Evolutionary conservation across 306 rosid genomes (phyloP), one percentile per base, ranked within the genome.

Genomic region (Casuarina cunninghamiana): DNA sequence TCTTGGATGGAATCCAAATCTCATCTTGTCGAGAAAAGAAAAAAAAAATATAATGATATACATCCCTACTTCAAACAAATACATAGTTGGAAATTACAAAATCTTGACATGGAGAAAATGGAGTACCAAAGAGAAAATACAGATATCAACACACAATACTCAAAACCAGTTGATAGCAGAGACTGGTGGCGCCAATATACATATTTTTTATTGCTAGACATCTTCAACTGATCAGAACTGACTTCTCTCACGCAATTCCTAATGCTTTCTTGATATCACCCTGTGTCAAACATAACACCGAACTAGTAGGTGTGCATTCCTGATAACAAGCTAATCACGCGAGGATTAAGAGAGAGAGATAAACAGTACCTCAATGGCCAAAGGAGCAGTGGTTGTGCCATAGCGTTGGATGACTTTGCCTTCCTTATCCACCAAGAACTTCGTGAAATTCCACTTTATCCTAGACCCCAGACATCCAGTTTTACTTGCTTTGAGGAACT

Each of bases 391-490:
- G 82, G 91, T 81, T 75, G 99, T 76, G 71, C 90, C 75, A 71
- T 90, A 93, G 69, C 98, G 99, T 2, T 48, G 55, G 44, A 93
- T 85, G 72, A 87, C 96, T 39, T 6, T 83, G 0, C 99, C 99
- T 48, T 93, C 88, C 79, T 87, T 83, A 77, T 88, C 83, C 1
- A 96, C 82, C 72, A 96, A 85, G 80, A 96, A 96, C 89, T 96
- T 96, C 4, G 98, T 90, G 86, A 96, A 96, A 88, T 96, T 96
- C 99, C 99, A 96, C 85, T 96, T 93, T 53, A 96, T 90, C 72
- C 91, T 81, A 2, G 90, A 48, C 26, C 99, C 97, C 74, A 87
- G 2, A 49, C 79, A 66, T 76, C 98, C 99, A 44, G 70, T 5
- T 84, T 88, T 93, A 73, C 83, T 85, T 26, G 94, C 67, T 84